phyloP scores from a whole-genome alignment of 345 rosid genomes.

The Sapria himalayana region DNA sequence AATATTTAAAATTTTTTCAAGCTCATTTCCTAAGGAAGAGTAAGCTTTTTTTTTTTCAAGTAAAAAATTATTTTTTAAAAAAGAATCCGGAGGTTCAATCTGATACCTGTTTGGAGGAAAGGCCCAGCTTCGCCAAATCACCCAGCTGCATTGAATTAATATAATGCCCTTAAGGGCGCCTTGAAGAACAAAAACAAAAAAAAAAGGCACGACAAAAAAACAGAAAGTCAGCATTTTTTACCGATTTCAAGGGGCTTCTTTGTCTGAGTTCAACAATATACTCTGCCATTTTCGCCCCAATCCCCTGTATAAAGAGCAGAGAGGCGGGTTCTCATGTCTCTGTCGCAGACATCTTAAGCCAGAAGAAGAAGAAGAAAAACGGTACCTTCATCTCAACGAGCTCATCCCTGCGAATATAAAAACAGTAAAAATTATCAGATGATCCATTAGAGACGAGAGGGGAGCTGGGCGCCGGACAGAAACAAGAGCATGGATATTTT shows the following conservation, averaged over 20 bases:
- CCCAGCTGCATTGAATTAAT: slow-evolving; percentile 26
- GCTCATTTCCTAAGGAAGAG: not conserved
- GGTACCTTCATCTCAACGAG: slow-evolving; percentile 53
- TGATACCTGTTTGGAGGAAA: slow-evolving; percentile 73
- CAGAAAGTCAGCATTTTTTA: slow-evolving; percentile 12
- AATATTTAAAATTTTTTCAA: not conserved
- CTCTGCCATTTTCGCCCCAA: slow-evolving; percentile 59
- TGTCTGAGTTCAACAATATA: slow-evolving; percentile 51
- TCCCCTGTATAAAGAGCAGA: slow-evolving; percentile 28
- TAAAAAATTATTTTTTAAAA: too few species aligned
- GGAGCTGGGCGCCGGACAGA: not conserved
- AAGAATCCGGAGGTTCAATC: too few species aligned
- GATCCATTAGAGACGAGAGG: not conserved
- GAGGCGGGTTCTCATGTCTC: too few species aligned
- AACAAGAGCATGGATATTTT: not conserved
- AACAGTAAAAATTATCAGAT: not conserved
- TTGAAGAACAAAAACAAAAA: not conserved
- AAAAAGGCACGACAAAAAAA: not conserved
- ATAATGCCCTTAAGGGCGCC: not conserved
- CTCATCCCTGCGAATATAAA: slow-evolving; percentile 40
- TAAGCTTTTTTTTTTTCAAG: not conserved
- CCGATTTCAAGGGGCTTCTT: slow-evolving; percentile 44
- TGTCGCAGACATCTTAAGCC: not conserved
- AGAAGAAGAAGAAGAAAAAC: not conserved
- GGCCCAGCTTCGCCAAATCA: slow-evolving; percentile 68